Base-by-base conservation (phyloP, 2,329 filamentous ascomycete genomes). In the Trichoderma sp. region DNA sequence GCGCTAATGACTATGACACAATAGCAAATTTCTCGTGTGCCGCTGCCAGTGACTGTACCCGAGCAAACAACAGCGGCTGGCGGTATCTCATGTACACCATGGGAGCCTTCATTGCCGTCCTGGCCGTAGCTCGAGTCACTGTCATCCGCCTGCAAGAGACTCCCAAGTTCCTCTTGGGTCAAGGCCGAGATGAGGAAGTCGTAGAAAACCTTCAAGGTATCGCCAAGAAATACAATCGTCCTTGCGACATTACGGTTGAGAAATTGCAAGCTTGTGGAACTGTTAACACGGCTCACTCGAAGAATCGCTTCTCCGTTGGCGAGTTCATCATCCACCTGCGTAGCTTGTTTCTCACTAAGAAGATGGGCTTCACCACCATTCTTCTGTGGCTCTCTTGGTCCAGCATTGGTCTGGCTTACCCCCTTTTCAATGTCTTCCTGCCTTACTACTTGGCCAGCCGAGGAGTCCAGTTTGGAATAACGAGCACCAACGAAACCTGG, bases 351-450 rank as follows among this genome's bases (percentile, higher is more conserved):
- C 78, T 80, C 0, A 90, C 88, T 0, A 83, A 76, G 58, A 82
- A 81, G 65, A 84, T 90, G 48, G 86, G 78, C 1, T 73, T 87
- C 2, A 87, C 84, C 0, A 91, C 88, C 0, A 72, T 79, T 0
- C 76, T 91, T 59, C 86, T 91, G 70, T 90, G 87, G 86, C 74
- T 89, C 8, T 88, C 85, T 0, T 92, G 89, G 89, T 80, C 84
- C 0, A 76, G 88, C 4, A 89, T 90, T 54, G 89, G 89, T 2
- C 82, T 91, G 0, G 89, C 87, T 1, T 91, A 90, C 72, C 89
- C 89, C 0, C 80, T 92, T 0, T 92, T 89, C 78, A 89, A 90
- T 71, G 87, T 90, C 67, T 92, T 91, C 74, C 78, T 91, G 2
- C 85, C 85, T 74, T 78, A 75, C 37, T 74, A 72, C 9, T 70